Evolutionary conservation across 2,329 filamentous ascomycete species (phyloP).

Genomic region (Colletotrichum trifolii): DNA sequence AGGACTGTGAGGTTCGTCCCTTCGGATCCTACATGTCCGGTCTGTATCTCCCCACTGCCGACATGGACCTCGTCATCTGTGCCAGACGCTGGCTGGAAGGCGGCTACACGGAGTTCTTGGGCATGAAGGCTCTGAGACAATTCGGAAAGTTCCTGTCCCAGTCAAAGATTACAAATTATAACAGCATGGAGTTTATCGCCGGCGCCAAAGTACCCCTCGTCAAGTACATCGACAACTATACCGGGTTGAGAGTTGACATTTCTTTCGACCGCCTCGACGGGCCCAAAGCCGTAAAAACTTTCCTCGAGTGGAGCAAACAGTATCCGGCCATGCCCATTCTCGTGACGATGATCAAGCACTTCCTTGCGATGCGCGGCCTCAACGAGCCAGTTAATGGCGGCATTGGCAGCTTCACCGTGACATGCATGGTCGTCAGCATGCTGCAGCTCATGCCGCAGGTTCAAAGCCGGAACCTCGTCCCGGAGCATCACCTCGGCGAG

Average conservation of each 20-base stretch:
- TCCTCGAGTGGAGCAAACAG: slow-evolving; percentile 79
- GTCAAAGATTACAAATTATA: slow-evolving; percentile 65
- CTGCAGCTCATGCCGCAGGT: slow-evolving; percentile 82
- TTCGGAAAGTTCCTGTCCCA: slow-evolving; percentile 70
- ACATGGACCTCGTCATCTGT: slow-evolving; percentile 93
- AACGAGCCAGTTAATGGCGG: slow-evolving; percentile 94
- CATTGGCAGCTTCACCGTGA: slow-evolving; percentile 92
- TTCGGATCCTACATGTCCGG: slow-evolving; percentile 97
- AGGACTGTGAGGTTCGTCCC: slow-evolving; percentile 72
- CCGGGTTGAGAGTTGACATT: slow-evolving; percentile 87
- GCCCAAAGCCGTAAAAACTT: slow-evolving; percentile 82
- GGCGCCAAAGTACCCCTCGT: slow-evolving; percentile 89
- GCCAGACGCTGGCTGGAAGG: slow-evolving; percentile 56
- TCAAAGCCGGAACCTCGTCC: slow-evolving; percentile 68
- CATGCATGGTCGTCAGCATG: slow-evolving; percentile 91
- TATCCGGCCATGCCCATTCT: slow-evolving; percentile 89
- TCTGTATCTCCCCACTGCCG: slow-evolving; percentile 76
- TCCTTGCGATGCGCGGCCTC: slow-evolving; percentile 85
- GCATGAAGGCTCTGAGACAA: slow-evolving; percentile 67
- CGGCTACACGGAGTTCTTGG: slow-evolving; percentile 56
- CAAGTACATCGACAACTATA: slow-evolving; percentile 85
- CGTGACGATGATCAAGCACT: slow-evolving; percentile 91
- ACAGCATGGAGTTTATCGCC: slow-evolving; percentile 74
- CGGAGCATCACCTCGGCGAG: slow-evolving; percentile 78
- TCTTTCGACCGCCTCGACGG: slow-evolving; percentile 95